Evolutionary conservation across 352 stramenopile species (phyloP), one percentile per base, ranked within the genome.

Genomic region (Phytophthora pseudosyringae): DNA sequence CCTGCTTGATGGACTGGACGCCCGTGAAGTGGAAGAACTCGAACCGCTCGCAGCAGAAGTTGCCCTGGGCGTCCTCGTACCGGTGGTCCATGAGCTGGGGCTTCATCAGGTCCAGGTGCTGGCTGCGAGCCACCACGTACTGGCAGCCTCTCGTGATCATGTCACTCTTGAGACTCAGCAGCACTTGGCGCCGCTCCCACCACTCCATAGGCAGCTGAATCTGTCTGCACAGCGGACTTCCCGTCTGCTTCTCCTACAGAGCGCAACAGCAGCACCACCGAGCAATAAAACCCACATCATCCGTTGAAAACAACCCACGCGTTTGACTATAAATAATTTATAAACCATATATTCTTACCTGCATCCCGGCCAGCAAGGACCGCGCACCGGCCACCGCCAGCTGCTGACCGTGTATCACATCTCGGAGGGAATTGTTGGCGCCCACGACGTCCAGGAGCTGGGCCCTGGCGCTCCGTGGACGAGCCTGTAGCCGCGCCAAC

Each of bases 11-110:
- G 3, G 72, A 85, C 26, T 62, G 43, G 0, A 78, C 69, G 9
- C 68, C 64, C 10, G 75, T 71, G 50, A 90, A 86, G 21, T 75
- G 75, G 10, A 71, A 65, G 40, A 85, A 49, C 31, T 85, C 69
- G 39, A 71, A 80, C 21, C 64, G 53, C 3, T 68, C 57, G 16
- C 67, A 78, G 28, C 63, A 75, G 47, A 75, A 82, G 43, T 75
- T 67, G 13, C 74, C 74, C 10, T 73, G 33, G 0, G 47, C 49
- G n/a, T 73, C 56, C 44, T 75, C 71, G 39, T 57, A 71, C 8
- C 54, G 40, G 26, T 67, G 50, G 35, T 67, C 59, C 59, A 67
- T 67, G 4, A 76, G 38, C 31, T 80, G 70, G 7, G 70, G 58
- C 49, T 76, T 81, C 45, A 67, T 57, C 12, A 73, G 36, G 49